Base-by-base conservation (phyloP, 1,284 basidiomycete genomes). In the Hemileia vastatrix region DNA sequence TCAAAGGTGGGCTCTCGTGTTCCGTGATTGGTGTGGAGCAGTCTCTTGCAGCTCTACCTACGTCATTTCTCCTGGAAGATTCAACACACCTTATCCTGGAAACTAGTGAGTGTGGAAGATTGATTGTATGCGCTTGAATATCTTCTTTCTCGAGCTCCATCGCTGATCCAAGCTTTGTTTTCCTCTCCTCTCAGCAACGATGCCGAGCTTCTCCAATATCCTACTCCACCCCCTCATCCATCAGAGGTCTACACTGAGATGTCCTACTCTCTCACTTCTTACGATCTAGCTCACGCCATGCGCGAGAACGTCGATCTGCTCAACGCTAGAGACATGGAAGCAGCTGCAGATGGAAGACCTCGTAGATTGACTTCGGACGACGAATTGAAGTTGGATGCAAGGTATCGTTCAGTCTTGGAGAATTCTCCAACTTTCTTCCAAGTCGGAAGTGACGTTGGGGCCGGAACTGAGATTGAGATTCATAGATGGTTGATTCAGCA, bases 401-500 rank as follows among this genome's bases (percentile, higher is more conserved):
- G 63, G 47, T 73, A 70, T 62, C 68, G 71, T 27, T 54, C 52
- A 2, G 65, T 73, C 1, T 65, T 74, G 45, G 65, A 67, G 51
- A 64, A 66, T 15, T 68, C 70, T 3, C 68, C 70, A 1, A 31
- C 27, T 2, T 73, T 71, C 66, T 72, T 70, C 65, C 64, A 64
- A 55, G 67, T 71, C 15, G 71, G 71, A 5, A 69, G 67, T 19
- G 68, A 71, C 53, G 65, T 66, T 11, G 68, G 69, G 36, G 59
- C 32, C 48, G 64, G 65, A 24, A 68, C 64, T 11, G 65, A 66
- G 54, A 59, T 68, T 53, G 71, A 72, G 60, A 68, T 74, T 45
- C 68, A 73, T 56, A 66, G 72, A 9, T 74, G 71, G 71, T 57
- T 73, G 32, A 66, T 74, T 24, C 70, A 72, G 64, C 72, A 73